Base-by-base conservation (phyloP, 140 eudicot genomes). In the Flaveria floridana region DNA sequence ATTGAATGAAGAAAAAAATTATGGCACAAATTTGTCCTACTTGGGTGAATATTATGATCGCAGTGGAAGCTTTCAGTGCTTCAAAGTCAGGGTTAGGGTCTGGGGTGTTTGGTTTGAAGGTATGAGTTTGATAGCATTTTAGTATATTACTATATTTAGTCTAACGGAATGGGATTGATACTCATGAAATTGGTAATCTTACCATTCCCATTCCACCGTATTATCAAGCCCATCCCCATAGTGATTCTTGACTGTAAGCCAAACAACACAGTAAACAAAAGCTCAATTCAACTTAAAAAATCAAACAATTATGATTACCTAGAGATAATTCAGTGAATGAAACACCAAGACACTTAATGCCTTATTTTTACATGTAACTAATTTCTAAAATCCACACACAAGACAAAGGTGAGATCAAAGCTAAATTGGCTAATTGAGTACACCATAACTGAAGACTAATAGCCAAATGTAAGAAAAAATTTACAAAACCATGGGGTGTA, bases 201-300 rank as follows among this genome's bases (percentile, higher is more conserved):
- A 19, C 7, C 61, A 53, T 53, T 53, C 23, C 2, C 61, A 16
- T 53, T 16, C 61, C 25, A 53, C 12, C 26, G 3, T 53, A 21
- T 53, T 1, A 53, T 53, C 61, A 53, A 53, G 21, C 61, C 23
- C 30, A 19, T 42, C 12, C 55, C 7, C 5, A 67, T 67, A 67
- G 34, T 67, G 7, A 19, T 42, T 44, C 55, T 7, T 19, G 16
- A 67, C 2, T 42, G 19, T 41, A 42, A 42, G 41, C 46, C 50
- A n/a, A 69, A 23, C 21, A 13, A 47, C 51, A 66, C 26, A 64
- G 79, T 63, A 62, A 75, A 6, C 39, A 63, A 75, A 53, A 25
- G 18, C 28, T 25, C 61, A 28, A 10, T 59, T 74, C 21, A 20
- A 51, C 51, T 74, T 47, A 28, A 18, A 47, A 48, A 47, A 48